Evolutionary conservation across 768 basidiomycete species (phyloP), one percentile per base, ranked within the genome.

Genomic region (Saitozyma podzolica): DNA sequence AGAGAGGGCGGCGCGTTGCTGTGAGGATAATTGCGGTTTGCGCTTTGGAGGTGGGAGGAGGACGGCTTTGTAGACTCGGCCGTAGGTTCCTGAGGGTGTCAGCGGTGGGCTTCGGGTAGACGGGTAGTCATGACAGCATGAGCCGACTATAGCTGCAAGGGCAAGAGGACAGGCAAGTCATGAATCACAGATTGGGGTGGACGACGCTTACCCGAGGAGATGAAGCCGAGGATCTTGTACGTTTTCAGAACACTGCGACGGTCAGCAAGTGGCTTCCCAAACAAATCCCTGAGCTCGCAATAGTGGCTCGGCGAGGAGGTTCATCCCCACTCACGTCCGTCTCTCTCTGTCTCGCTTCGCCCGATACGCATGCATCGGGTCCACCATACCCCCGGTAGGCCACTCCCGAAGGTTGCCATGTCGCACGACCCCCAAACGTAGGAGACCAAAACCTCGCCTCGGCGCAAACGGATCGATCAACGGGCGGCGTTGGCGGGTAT

Each of bases 51-150:
- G 64, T 17, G 66, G 55, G 0, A 75, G 67, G n/a, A 81, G 64
- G 3, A 78, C 72, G 0, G 94, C 96, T 78, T 98, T 98, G 86
- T 98, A 99, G 2, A 98, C 96, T n/a, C 94, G 84, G 0, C 96
- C 96, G 75, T 98, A 98, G 0, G 95, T 98, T 17, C 78, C 78
- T 79, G 51, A 14, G 17, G 9, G 20, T 16, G 45, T 40, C 50
- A 62, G 54, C 59, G 56, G 54, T 55, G 54, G 48, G 29, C 29
- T 54, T n/a, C 37, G 53, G 10, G 17, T 49, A 39, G 20, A 11
- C 40, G 14, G 14, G 51, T 52, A 40, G 20, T n/a, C 41, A 49
- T 14, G 20, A 54, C n/a, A n/a, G n/a, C n/a, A n/a, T n/a, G n/a
- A n/a, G n/a, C n/a, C n/a, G n/a, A n/a, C n/a, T n/a, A n/a, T n/a